These are phyloP conservation scores for Aureobasidium uvarum DNA, from an alignment of 2,329 filamentous ascomycete genomes.

Conservation along the genomic window DNA sequence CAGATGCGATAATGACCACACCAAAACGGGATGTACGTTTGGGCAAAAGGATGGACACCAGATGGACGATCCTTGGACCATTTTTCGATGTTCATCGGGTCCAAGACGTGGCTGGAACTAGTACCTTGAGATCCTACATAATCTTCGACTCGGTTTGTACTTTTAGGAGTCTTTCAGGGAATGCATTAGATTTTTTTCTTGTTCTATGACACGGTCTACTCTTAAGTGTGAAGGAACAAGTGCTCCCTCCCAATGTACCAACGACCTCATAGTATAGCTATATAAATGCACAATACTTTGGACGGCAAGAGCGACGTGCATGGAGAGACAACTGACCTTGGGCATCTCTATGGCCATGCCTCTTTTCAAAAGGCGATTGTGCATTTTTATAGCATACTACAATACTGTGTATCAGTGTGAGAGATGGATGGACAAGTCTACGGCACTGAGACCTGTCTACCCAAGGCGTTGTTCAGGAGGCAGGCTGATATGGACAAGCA, in stretches of 20 bases:
- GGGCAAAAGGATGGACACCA: conserved; percentile 6
- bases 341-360: no score
- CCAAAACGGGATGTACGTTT: conserved; percentile 1
- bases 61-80: background rate
- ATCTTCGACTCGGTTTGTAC: conserved; percentile 18
- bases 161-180: conserved; percentile 25
- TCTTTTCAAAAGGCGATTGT: no score
- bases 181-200: conserved; percentile 25
- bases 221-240: background rate
- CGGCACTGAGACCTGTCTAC: no score
- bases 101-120: conserved; percentile 12
- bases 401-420: no score
- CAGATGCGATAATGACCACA: conserved; percentile 14
- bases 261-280: no score
- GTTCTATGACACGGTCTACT: background rate
- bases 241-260: no score
- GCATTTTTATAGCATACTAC: no score
- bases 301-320: no score
- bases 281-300: no score
- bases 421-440: no score
- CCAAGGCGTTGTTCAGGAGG: background rate
- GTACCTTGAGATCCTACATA: conserved; percentile 2
- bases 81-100: background rate
- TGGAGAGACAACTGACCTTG: no score
- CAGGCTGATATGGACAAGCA: background rate